Evolutionary conservation across 2,329 filamentous ascomycete genomes (phyloP).

Genomic region (Lecanicillium sp.): DNA sequence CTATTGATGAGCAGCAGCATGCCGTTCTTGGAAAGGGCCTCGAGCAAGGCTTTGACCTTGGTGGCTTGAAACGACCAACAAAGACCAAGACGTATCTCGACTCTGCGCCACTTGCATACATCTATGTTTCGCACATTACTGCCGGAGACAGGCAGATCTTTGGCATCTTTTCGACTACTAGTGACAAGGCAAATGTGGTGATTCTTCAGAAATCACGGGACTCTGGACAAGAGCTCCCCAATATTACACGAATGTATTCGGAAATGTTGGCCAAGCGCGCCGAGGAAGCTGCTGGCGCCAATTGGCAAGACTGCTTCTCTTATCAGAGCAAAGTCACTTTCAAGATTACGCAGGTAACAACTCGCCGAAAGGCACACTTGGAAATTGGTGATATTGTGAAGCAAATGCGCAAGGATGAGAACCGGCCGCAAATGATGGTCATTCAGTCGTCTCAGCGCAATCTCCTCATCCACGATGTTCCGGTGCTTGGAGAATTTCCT

Average conservation of each 20-base stretch:
- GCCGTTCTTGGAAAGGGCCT: conserved; percentile 88
- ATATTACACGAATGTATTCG: conserved; percentile 78
- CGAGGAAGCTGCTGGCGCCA: conserved; percentile 57
- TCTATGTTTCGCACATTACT: conserved; percentile 89
- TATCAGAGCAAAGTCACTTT: conserved; percentile 85
- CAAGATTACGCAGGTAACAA: conserved; percentile 80
- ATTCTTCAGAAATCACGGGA: conserved; percentile 81
- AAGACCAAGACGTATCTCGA: conserved; percentile 66
- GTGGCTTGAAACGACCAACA: conserved; percentile 58
- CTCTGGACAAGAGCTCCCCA: conserved; percentile 72
- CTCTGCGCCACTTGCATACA: conserved; percentile 65
- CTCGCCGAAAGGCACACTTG: conserved; percentile 77
- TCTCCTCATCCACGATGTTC: conserved; percentile 75
- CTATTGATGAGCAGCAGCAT: conserved; percentile 82
- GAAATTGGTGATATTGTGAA: conserved; percentile 84
- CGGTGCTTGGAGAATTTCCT: conserved; percentile 75
- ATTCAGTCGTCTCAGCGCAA: conserved; percentile 83
- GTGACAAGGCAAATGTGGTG: conserved; percentile 73
- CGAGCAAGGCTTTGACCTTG: conserved; percentile 87
- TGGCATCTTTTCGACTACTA: conserved; percentile 79
- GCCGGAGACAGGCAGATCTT: conserved; percentile 90
- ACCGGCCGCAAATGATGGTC: conserved; percentile 71
- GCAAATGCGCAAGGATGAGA: conserved; percentile 81
- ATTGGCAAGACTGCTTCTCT: conserved; percentile 72
- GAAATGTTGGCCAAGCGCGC: conserved; percentile 62